Base-by-base conservation (phyloP, 768 basidiomycete genomes). In the Agaricus subrufescens region DNA sequence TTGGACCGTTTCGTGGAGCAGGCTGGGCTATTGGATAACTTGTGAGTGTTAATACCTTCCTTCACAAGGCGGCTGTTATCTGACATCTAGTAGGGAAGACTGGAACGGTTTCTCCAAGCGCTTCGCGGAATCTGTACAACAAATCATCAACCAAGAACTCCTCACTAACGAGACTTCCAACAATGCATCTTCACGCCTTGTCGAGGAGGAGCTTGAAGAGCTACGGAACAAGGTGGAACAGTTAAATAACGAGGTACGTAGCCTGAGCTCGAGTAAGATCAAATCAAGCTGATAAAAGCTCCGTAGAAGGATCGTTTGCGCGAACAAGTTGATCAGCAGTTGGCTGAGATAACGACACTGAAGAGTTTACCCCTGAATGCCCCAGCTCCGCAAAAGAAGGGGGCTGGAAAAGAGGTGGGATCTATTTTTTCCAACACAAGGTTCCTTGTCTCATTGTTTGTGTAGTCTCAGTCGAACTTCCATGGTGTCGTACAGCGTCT, bases 401-500 rank as follows among this genome's bases (percentile, higher is more conserved):
- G 69, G 25, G 50, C 70, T 11, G 75, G 78, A 14, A 87, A 80
- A 67, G 89, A 89, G 75, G 88, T 82, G 62, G 49, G 72, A 58
- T 27, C 12, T n/a, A 47, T n/a, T 51, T 40, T 19, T 30, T n/a
- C 19, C 29, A 15, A 23, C 6, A 38, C 34, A 6, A 10, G 2
- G 14, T 23, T 12, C n/a, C 23, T 12, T 19, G 7, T 50, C 37
- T 38, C 15, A 50, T 38, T 23, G 12, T 3, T 19, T 25, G 12
- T 11, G 8, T 19, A 47, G 46, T 30, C 53, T 5, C 53, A 54
- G 27, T 71, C 88, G 80, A 85, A 80, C 59, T 78, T 87, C 55
- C 80, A 84, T 59, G 90, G 89, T 1, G 65, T 95, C 19, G 82
- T 93, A 8, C 90, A 92, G 63, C 83, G 90, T 9, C 75, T 95